These are phyloP conservation scores for Zygoascus biomembranicola DNA, from an alignment of 805 yeast genomes.

Conservation along the genomic window DNA sequence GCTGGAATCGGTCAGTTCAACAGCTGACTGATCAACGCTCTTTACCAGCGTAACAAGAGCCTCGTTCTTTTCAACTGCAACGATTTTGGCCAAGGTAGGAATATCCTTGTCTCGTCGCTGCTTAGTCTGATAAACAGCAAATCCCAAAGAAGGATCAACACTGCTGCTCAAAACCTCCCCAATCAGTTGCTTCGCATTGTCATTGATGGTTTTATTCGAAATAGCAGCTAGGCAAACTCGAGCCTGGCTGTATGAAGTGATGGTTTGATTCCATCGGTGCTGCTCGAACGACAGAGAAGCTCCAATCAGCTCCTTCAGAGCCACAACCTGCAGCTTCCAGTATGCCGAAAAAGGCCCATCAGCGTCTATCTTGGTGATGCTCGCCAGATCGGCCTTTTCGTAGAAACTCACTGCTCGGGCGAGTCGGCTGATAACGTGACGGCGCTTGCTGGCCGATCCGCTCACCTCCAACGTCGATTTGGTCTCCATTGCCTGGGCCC, in stretches of 20 bases:
- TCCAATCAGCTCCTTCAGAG: conserved; percentile 37
- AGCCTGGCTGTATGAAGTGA: conserved; percentile 48
- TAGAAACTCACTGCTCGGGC: conserved; percentile 47
- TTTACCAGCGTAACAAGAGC: conserved; percentile 34
- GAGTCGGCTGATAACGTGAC: conserved; percentile 52
- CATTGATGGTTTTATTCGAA: conserved; percentile 19
- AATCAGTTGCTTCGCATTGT: conserved; percentile 29
- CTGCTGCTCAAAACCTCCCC: conserved; percentile 48
- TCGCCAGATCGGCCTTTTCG: conserved; percentile 23
- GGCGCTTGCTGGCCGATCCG: conserved; percentile 36
- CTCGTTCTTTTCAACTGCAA: conserved; percentile 31
- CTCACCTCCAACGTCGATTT: conserved; percentile 47
- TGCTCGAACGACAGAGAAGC: conserved; percentile 46
- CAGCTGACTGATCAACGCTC: conserved; percentile 5
- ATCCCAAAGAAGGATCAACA: conserved; percentile 59
- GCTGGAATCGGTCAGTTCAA: conserved; percentile 16
- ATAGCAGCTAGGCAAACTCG: conserved; percentile 54
- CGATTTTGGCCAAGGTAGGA: conserved; percentile 39
- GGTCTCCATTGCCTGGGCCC: conserved; percentile 59
- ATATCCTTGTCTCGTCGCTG: conserved; percentile 37
- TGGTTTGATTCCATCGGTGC: conserved; percentile 49
- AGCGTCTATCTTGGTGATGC: conserved; percentile 26
- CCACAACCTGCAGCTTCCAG: conserved; percentile 18
- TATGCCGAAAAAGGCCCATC: conserved; percentile 12
- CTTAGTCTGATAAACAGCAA: conserved; percentile 41